Percentiles rank a stretch among this genome's conserved stretches.
Conservation (phyloP, 2,329 filamentous ascomycete genomes). For the Scedosporium boydii region DNA sequence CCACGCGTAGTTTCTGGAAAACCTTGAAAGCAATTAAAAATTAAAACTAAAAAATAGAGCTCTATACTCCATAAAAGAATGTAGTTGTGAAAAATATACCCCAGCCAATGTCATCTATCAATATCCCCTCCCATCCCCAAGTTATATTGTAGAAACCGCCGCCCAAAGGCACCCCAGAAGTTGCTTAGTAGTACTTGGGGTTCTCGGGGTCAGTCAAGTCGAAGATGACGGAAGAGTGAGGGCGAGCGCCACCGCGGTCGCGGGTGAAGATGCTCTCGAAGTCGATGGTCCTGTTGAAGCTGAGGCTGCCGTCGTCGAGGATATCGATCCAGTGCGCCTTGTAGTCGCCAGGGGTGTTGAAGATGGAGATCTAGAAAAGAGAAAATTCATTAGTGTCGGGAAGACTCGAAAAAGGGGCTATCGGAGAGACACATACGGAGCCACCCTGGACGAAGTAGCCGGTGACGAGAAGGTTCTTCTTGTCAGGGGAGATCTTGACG, state of each 20-base stretch:
- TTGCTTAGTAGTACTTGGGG: constrained; percentile 34
- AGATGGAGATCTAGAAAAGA: constrained; percentile 36
- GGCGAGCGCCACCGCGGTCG: constrained; percentile 45
- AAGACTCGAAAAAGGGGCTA: constrained; percentile 8
- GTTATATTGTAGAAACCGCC: too few species aligned
- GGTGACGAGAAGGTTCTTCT: constrained; percentile 55
- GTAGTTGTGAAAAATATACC: too few species aligned
- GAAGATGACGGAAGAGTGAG: constrained; percentile 47
- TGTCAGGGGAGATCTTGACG: constrained; percentile 53
- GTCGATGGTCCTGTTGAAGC: constrained; percentile 51
- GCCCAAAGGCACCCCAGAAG: too few species aligned
- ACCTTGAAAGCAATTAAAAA: too few species aligned
- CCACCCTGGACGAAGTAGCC: constrained; percentile 58
- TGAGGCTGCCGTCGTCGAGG: constrained; percentile 39
- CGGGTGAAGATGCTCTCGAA: constrained; percentile 40
- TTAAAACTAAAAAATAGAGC: too few species aligned
- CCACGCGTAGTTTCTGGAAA: too few species aligned
- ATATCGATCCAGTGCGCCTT: constrained; percentile 55
- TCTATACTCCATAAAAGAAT: too few species aligned
- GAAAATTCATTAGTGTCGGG: neutral
- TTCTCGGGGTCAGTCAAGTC: constrained; percentile 44
- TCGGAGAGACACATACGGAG: constrained; percentile 21
- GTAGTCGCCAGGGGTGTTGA: constrained; percentile 53
- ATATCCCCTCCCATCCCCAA: too few species aligned
- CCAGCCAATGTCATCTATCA: too few species aligned